A percentile compares a stretch with the other conserved stretches of the same genome.
These are phyloP conservation scores for Corynespora cassiicola DNA, from an alignment of 2,329 filamentous ascomycete species.

Conservation along the genomic window DNA sequence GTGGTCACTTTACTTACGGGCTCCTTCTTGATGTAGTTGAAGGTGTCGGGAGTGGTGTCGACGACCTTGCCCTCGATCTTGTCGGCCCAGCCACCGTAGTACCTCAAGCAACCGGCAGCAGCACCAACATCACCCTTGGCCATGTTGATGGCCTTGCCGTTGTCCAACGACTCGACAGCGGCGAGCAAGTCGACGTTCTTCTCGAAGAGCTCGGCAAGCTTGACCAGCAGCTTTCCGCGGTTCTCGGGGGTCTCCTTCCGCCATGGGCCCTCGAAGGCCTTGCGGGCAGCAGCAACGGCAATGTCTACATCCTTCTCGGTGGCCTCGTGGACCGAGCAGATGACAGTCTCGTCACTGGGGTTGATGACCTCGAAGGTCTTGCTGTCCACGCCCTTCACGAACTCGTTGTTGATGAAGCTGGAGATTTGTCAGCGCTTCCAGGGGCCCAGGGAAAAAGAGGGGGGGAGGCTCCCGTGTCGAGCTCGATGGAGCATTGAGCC, in stretches of 20 bases:
- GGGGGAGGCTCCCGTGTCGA: neutral
- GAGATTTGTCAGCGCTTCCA: constrained; percentile 18
- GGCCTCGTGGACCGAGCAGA: constrained; percentile 82
- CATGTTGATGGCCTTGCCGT: constrained; percentile 81
- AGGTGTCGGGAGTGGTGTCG: constrained; percentile 77
- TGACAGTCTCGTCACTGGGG: constrained; percentile 83
- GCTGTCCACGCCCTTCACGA: constrained; percentile 81
- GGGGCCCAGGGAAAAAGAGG: constrained; percentile 10
- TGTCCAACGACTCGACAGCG: constrained; percentile 85
- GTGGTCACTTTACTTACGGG: constrained; percentile 56
- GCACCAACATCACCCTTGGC: constrained; percentile 76
- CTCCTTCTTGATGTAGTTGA: constrained; percentile 84
- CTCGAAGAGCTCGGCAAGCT: constrained; percentile 82
- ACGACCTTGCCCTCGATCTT: constrained; percentile 90
- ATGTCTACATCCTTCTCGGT: constrained; percentile 84
- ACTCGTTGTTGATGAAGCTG: constrained; percentile 94
- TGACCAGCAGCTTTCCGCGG: constrained; percentile 73
- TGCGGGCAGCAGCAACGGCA: constrained; percentile 83
- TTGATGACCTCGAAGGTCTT: constrained; percentile 94
- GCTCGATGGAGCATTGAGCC: constrained; percentile 5
- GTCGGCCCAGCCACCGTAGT: constrained; percentile 90
- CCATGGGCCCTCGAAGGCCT: constrained; percentile 81
- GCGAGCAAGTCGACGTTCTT: constrained; percentile 78
- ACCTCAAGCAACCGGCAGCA: constrained; percentile 76
- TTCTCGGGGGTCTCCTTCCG: constrained; percentile 70